Evolutionary conservation across 2,329 filamentous ascomycete genomes (phyloP).

Genomic region (Exophiala dermatitidis): DNA sequence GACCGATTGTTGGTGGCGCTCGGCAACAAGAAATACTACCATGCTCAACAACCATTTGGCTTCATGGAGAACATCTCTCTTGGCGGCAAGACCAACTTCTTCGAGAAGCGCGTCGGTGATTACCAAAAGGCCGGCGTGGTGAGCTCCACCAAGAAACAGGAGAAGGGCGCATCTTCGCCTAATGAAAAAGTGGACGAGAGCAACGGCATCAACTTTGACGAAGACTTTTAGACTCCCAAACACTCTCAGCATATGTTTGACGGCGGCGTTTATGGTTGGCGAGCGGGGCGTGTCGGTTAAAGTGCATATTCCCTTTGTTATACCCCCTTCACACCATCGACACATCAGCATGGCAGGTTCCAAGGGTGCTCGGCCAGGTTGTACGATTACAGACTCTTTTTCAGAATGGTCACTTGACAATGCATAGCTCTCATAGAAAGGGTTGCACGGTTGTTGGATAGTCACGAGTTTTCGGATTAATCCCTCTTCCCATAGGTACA

Average conservation of each 20-base stretch:
- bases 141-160: slow-evolving; percentile 76
- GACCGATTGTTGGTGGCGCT: slow-evolving; percentile 89
- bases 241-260: slow-evolving; percentile 7
- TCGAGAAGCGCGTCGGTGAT: slow-evolving; percentile 98
- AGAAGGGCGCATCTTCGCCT: slow-evolving; percentile 46
- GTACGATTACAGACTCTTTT: slow-evolving; percentile 1
- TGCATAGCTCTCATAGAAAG: slow-evolving; percentile 6
- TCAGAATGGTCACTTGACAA: slow-evolving; percentile 1
- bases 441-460: background rate
- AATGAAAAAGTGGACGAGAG: slow-evolving; percentile 33
- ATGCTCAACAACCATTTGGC: slow-evolving; percentile 92
- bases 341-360: slow-evolving; percentile 8
- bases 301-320: slow-evolving; percentile 11
- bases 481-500: too few relatives aligned
- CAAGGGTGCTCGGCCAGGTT: background rate
- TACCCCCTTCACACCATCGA: slow-evolving; percentile 12
- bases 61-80: slow-evolving; percentile 99
- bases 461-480: background rate
- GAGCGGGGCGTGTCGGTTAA: background rate
- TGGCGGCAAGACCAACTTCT: slow-evolving; percentile 99
- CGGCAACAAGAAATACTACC: slow-evolving; percentile 91
- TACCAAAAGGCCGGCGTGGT: slow-evolving; percentile 99
- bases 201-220: slow-evolving; percentile 87
- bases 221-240: slow-evolving; percentile 72
- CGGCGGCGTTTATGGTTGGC: slow-evolving; percentile 11